Percentiles rank a stretch among this genome's conserved stretches.
Evolutionary conservation across 2,329 filamentous ascomycete species (phyloP).

Genomic region (Aspergillus sojae): DNA sequence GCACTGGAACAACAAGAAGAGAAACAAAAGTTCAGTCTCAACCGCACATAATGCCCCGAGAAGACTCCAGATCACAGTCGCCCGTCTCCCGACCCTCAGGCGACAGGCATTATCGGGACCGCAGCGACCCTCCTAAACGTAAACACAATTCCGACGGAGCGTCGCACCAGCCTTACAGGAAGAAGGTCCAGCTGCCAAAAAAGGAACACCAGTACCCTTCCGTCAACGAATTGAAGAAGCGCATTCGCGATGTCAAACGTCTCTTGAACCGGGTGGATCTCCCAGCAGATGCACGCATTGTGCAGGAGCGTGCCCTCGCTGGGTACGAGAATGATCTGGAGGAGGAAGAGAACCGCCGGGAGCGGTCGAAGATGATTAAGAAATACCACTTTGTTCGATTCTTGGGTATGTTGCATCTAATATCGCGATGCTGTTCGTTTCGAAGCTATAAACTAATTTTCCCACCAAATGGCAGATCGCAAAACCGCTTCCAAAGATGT

Average conservation of each 20-base stretch:
- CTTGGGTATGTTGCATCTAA: slow-evolving; percentile 47
- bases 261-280: slow-evolving; percentile 54
- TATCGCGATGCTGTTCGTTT: neutral
- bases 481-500: slow-evolving; percentile 47
- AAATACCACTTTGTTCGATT: slow-evolving; percentile 70
- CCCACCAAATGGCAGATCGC: slow-evolving; percentile 35
- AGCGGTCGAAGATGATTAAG: slow-evolving; percentile 58
- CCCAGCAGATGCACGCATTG: slow-evolving; percentile 57
- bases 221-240: slow-evolving; percentile 56
- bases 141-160: slow-evolving; percentile 32
- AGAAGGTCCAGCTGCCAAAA: slow-evolving; percentile 29
- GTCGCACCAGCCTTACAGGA: slow-evolving; percentile 26
- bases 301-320: slow-evolving; percentile 62
- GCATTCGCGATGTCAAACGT: slow-evolving; percentile 59
- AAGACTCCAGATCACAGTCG: slow-evolving; percentile 15
- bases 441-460: neutral
- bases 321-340: slow-evolving; percentile 60
- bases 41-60: slow-evolving; percentile 18
- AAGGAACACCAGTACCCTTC: slow-evolving; percentile 36
- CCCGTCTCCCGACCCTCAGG: neutral
- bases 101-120: slow-evolving; percentile 22
- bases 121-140: slow-evolving; percentile 29
- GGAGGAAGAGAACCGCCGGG: slow-evolving; percentile 51
- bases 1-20: neutral
- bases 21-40: neutral